Evolutionary conservation across 1,284 basidiomycete genomes (phyloP).

Genomic region (Cryptococcus sp.): DNA sequence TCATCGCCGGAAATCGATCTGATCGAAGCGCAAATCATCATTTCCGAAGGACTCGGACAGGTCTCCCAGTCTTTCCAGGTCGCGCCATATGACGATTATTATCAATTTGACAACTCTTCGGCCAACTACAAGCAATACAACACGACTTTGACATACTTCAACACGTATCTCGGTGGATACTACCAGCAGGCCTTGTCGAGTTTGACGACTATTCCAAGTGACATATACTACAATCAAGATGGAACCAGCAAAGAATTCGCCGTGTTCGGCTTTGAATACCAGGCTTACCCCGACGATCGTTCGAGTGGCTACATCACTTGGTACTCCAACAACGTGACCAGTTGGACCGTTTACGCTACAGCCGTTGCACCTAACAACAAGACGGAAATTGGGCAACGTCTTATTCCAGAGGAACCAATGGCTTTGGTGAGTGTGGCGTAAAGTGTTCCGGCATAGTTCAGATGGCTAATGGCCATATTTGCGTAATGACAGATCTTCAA

Average conservation of each 20-base stretch:
- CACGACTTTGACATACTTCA: conserved; percentile 61
- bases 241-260: conserved; percentile 11
- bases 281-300: conserved; percentile 60
- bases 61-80: conserved; percentile 37
- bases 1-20: conserved; percentile 69
- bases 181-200: conserved; percentile 77
- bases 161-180: conserved; percentile 70
- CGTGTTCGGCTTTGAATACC: conserved; percentile 63
- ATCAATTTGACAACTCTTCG: conserved; percentile 61
- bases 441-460: neutral
- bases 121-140: conserved; percentile 45
- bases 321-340: conserved; percentile 61
- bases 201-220: conserved; percentile 59
- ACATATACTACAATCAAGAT: conserved; percentile 38
- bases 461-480: too few species aligned
- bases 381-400: conserved; percentile 62
- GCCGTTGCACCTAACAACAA: conserved; percentile 62
- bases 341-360: conserved; percentile 59
- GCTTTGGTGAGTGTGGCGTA: conserved; percentile 54
- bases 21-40: conserved; percentile 60
- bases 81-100: conserved; percentile 61
- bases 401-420: conserved; percentile 76
- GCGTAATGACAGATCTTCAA: conserved; percentile 32
- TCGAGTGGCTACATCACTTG: conserved; percentile 66
- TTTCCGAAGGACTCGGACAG: conserved; percentile 15